These are phyloP conservation scores for Gentiana dahurica DNA, from an alignment of 257 asterid genomes.

Conservation along the genomic window DNA sequence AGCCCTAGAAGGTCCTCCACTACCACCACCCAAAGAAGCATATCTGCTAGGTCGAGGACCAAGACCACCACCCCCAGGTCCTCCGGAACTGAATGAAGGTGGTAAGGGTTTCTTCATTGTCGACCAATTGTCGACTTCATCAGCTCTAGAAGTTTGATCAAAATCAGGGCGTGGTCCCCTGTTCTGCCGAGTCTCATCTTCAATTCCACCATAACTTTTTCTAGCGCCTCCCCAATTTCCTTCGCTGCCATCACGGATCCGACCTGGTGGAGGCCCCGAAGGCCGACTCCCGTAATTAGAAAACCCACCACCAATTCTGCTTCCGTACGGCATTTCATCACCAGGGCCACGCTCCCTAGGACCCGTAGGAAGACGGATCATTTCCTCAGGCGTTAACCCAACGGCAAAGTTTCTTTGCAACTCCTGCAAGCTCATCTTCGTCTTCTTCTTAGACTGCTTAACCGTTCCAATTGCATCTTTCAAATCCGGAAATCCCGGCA, in stretches of 20 bases:
- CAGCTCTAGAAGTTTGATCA: slow-evolving; percentile 76
- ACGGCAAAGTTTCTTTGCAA: slow-evolving; percentile 26
- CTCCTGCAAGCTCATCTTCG: slow-evolving; percentile 71
- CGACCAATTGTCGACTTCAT: slow-evolving; percentile 82
- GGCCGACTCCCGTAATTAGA: slow-evolving; percentile 48
- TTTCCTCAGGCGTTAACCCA: slow-evolving; percentile 50
- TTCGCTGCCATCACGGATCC: slow-evolving; percentile 24
- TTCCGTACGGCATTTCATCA: slow-evolving; percentile 63
- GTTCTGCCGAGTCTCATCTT: slow-evolving; percentile 43
- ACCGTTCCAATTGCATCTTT: slow-evolving; percentile 45
- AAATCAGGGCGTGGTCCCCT: slow-evolving; percentile 49
- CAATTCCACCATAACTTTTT: slow-evolving; percentile 57
- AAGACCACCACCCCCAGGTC: slow-evolving; percentile 6
- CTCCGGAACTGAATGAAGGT: slow-evolving; percentile 18
- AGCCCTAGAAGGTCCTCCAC: slow-evolving; percentile 62
- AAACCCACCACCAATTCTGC: slow-evolving; percentile 81
- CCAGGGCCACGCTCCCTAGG: slow-evolving; percentile 72
- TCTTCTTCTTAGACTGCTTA: slow-evolving; percentile 79
- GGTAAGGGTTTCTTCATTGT: slow-evolving; percentile 53
- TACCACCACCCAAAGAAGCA: slow-evolving; percentile 54
- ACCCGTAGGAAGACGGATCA: slow-evolving; percentile 79
- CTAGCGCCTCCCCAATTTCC: slow-evolving; percentile 38
- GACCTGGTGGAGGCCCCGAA: slow-evolving; percentile 23
- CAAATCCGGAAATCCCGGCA: slow-evolving; percentile 50
- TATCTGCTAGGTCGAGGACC: slow-evolving; percentile 35